Evolutionary conservation across 139 green algal species (phyloP), one percentile per base, ranked within the genome.

Genomic region (Picochlorum sp.): DNA sequence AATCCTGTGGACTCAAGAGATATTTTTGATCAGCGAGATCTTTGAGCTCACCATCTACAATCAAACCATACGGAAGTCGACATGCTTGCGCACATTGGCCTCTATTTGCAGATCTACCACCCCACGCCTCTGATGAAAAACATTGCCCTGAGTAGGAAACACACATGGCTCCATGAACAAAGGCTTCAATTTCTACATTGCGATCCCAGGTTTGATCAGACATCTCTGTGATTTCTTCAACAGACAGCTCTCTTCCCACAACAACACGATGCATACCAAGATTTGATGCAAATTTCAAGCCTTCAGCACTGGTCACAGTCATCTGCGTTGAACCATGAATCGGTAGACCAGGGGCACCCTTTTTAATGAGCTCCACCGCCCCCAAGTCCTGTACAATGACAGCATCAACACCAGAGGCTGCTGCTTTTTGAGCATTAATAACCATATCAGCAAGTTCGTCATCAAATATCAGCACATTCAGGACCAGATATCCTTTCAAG

Each of bases 101-200:
- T 8, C 88, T 68, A 77, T 95, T 95, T 26, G 88, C 88, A 15
- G 59, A 81, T n/a, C 88, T 74, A 16, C 88, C 88, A 21, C 86
- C 86, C 86, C 86, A 93, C 0, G 86, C 85, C 73, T 95, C 88
- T 20, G 47, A 77, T 47, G 54, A 79, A 74, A 89, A 94, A 78
- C 87, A 94, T 56, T 80, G 74, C 20, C 78, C 78, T 14, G 30
- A 69, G 78, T 92, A 95, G 41, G 74, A 84, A 26, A 95, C 88
- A 70, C 88, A 95, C 45, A 95, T 64, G 5, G 88, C 88, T 28
- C 88, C 88, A 67, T 95, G 88, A 50, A 89, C 83, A 77, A 95
- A 95, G 1, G 80, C 85, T 75, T 95, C 88, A 26, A 95, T 69
- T 68, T 92, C 86, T 0, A 74, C 47, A 45, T 38, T 52, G 56